Evolutionary conservation across 2,329 filamentous ascomycete species (phyloP).

Genomic region (Trichoderma breve): DNA sequence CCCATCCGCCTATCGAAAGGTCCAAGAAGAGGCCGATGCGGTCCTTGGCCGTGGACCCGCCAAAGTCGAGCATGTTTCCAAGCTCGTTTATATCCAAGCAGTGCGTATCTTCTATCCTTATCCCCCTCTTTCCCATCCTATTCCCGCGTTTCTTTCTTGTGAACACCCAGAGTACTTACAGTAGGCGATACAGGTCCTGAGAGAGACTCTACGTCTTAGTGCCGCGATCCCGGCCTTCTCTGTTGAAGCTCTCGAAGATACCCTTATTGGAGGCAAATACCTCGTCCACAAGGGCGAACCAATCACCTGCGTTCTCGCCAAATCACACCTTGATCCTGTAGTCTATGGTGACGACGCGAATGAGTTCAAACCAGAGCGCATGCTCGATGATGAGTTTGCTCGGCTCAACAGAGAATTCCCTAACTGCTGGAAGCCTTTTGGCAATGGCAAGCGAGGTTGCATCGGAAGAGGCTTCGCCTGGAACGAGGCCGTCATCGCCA

Average conservation of each 20-base stretch:
- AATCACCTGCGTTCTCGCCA: conserved; percentile 49
- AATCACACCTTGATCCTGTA: conserved; percentile 59
- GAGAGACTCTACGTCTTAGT: conserved; percentile 63
- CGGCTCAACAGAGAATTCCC: conserved; percentile 58
- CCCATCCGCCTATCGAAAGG: conserved; percentile 57
- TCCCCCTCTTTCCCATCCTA: background rate
- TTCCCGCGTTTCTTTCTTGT: background rate
- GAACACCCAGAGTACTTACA: background rate
- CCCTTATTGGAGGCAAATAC: conserved; percentile 61
- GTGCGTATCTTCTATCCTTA: conserved; percentile 30
- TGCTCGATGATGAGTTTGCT: conserved; percentile 67
- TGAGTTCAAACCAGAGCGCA: conserved; percentile 68
- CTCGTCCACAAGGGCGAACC: conserved; percentile 51
- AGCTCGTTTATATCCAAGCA: conserved; percentile 65
- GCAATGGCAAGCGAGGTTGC: conserved; percentile 67
- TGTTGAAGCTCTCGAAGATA: conserved; percentile 53
- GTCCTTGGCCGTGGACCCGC: conserved; percentile 60
- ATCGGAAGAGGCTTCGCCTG: conserved; percentile 73
- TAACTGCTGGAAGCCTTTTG: conserved; percentile 71
- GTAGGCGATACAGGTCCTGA: conserved; percentile 43
- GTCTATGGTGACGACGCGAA: conserved; percentile 65
- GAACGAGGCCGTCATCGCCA: conserved; percentile 65
- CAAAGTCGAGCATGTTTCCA: conserved; percentile 58
- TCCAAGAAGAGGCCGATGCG: conserved; percentile 65
- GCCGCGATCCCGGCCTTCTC: conserved; percentile 60